Conservation (phyloP, 2,329 filamentous ascomycete species). For the Fusarium nanum region DNA sequence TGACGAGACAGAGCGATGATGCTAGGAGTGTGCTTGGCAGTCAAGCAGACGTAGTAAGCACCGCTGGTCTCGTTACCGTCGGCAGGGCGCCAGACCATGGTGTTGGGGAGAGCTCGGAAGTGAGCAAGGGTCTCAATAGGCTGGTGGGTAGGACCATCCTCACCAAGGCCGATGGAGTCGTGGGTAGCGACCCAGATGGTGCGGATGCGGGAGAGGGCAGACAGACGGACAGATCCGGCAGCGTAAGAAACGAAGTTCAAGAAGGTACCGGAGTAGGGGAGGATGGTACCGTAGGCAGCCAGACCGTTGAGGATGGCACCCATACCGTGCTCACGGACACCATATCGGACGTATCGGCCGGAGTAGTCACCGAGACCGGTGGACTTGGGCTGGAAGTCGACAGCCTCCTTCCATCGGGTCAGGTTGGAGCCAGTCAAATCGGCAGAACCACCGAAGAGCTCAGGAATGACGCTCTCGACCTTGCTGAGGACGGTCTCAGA, state of each 20-base stretch:
- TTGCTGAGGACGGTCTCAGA: constrained; percentile 93
- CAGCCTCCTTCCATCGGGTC: constrained; percentile 95
- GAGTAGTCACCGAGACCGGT: constrained; percentile 88
- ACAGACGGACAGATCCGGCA: constrained; percentile 93
- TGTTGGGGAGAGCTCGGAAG: constrained; percentile 98
- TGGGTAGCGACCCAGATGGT: constrained; percentile 97
- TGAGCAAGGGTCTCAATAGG: constrained; percentile 98
- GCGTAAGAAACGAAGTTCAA: constrained; percentile 99
- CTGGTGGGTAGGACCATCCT: constrained; percentile 98
- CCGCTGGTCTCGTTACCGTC: constrained; percentile 98
- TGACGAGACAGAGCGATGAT: constrained; percentile 96
- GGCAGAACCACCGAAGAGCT: constrained; percentile 94
- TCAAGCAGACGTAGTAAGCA: constrained; percentile 95
- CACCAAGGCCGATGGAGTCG: constrained; percentile 98
- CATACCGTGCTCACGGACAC: constrained; percentile 93
- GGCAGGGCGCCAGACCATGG: constrained; percentile 99
- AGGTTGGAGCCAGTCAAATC: constrained; percentile 99
- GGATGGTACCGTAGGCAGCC: constrained; percentile 91
- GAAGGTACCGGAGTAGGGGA: constrained; percentile 96
- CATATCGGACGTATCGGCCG: constrained; percentile 92
- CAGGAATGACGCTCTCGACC: constrained; percentile 84
- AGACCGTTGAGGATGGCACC: constrained; percentile 95
- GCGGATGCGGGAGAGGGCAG: constrained; percentile 89
- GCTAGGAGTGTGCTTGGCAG: constrained; percentile 87
- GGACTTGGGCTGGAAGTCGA: constrained; percentile 95